Conservation (phyloP, 2,329 filamentous ascomycete genomes). For the Phaeosphaeria sp. region DNA sequence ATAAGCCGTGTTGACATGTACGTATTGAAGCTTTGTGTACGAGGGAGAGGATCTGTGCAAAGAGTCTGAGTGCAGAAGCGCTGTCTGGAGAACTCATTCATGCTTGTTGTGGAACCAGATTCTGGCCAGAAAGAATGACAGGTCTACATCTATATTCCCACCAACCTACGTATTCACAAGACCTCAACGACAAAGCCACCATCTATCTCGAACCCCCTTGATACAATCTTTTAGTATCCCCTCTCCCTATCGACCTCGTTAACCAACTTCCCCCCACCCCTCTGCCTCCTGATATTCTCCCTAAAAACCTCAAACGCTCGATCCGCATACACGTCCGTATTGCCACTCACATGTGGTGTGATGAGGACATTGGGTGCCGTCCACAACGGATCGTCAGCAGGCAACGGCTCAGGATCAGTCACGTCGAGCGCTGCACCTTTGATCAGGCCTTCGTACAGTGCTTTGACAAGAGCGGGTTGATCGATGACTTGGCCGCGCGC, state of each 20-base stretch:
- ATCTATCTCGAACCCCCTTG: neutral
- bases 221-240: constrained; percentile 60
- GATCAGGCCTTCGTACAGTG: constrained; percentile 64
- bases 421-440: constrained; percentile 78
- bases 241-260: constrained; percentile 67
- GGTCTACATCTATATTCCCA: too few relatives aligned
- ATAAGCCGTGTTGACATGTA: too few relatives aligned
- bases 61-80: neutral
- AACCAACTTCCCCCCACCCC: constrained; percentile 62
- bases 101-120: too few relatives aligned
- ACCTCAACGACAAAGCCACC: neutral
- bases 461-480: constrained; percentile 67
- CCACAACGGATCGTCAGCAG: constrained; percentile 73
- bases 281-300: constrained; percentile 62
- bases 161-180: too few relatives aligned
- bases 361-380: constrained; percentile 72
- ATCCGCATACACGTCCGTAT: constrained; percentile 61
- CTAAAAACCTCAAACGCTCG: constrained; percentile 65
- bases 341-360: constrained; percentile 68
- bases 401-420: constrained; percentile 79
- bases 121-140: too few relatives aligned
- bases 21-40: too few relatives aligned
- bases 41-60: too few relatives aligned
- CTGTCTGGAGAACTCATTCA: neutral
- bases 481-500: constrained; percentile 70